Conservation (phyloP, 106 monocot species). For the Platanthera guangdongensis region DNA sequence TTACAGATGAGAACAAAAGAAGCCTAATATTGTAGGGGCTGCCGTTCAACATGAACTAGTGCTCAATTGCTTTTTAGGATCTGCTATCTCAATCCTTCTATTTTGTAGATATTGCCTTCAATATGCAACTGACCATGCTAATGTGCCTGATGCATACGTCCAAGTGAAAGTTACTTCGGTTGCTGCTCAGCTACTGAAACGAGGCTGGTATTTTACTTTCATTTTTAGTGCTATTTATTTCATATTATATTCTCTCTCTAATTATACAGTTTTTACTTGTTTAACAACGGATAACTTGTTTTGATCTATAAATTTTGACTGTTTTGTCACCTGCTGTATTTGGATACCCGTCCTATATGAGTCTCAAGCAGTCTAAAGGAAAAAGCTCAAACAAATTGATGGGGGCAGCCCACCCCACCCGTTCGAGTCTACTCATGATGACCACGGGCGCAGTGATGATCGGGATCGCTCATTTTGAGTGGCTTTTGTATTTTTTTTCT, state of each 20-base stretch:
- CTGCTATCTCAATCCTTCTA: background rate
- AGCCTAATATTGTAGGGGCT: slow-evolving; percentile 53
- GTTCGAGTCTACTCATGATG: too few species aligned
- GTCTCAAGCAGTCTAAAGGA: too few species aligned
- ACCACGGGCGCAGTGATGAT: too few species aligned
- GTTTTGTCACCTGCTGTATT: too few species aligned
- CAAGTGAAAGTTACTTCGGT: slow-evolving; percentile 79
- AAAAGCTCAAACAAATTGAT: too few species aligned
- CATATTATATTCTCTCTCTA: background rate
- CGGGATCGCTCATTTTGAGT: too few species aligned
- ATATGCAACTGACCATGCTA: slow-evolving; percentile 66
- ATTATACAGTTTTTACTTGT: too few species aligned
- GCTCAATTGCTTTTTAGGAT: background rate
- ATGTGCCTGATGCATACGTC: slow-evolving; percentile 64
- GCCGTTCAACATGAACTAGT: background rate
- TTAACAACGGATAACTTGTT: too few species aligned
- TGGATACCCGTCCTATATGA: too few species aligned
- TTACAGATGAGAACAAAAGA: slow-evolving; percentile 59
- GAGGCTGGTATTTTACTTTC: slow-evolving; percentile 75
- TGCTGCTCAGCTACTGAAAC: slow-evolving; percentile 84
- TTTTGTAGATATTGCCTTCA: slow-evolving; percentile 64
- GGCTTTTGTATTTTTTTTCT: too few species aligned
- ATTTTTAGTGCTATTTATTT: background rate
- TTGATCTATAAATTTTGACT: too few species aligned
- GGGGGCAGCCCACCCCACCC: too few species aligned